phyloP scores from a whole-genome alignment of 2,329 filamentous ascomycete genomes.

The Alternaria infectoria region DNA sequence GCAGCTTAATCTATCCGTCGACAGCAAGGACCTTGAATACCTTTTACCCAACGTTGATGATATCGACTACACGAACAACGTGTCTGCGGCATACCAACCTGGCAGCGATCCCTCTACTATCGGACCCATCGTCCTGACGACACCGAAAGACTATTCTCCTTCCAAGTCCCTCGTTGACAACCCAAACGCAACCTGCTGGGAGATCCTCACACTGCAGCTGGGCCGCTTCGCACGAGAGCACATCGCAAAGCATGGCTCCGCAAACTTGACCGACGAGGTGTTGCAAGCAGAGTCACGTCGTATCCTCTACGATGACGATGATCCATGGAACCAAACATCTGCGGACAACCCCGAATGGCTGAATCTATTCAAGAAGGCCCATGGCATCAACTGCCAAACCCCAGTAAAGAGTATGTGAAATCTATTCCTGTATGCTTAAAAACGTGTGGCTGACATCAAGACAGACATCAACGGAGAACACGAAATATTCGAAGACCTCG shows the following conservation, averaged over 20 bases:
- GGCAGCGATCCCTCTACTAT: constrained; percentile 14
- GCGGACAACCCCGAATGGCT: constrained; percentile 55
- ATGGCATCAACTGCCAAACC: constrained; percentile 44
- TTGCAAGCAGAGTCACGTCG: constrained; percentile 56
- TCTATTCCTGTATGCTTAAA: neutral
- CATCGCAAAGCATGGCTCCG: constrained; percentile 44
- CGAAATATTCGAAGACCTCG: constrained; percentile 45
- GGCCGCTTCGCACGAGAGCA: constrained; percentile 53
- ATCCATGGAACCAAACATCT: constrained; percentile 55
- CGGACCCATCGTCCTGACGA: constrained; percentile 27
- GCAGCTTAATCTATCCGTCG: constrained; percentile 23
- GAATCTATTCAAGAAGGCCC: constrained; percentile 57
- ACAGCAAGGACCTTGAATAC: constrained; percentile 34
- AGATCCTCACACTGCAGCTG: constrained; percentile 55
- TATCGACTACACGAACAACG: constrained; percentile 3
- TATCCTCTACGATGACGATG: constrained; percentile 57
- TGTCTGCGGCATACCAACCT: constrained; percentile 26
- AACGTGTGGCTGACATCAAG: neutral
- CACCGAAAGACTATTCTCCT: constrained; percentile 19
- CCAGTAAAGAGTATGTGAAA: constrained; percentile 12
- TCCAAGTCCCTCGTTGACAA: constrained; percentile 14
- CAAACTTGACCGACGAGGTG: constrained; percentile 55
- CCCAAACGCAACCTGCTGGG: constrained; percentile 54
- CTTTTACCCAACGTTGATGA: constrained; percentile 24
- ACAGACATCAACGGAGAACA: constrained; percentile 21